These are phyloP conservation scores for Ophiostoma novo-ulmi DNA, from an alignment of 2,329 filamentous ascomycete species.

Conservation along the genomic window DNA sequence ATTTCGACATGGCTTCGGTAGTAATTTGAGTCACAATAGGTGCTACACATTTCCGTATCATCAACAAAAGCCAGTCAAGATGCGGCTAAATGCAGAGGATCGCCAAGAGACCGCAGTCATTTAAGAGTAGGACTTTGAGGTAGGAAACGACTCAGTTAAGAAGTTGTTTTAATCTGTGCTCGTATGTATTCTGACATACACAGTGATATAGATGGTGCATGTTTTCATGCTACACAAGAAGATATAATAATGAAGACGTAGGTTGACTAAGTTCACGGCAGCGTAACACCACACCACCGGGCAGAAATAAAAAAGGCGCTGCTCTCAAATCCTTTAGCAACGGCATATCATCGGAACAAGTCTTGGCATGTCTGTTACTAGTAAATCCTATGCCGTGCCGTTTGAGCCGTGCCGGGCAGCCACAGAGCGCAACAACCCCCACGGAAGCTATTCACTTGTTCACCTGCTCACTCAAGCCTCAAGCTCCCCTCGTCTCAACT, in stretches of 20 bases:
- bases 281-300: neutral
- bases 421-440: neutral
- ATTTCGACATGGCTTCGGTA: neutral
- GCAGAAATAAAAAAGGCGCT: neutral
- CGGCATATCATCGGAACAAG: neutral
- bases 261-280: neutral
- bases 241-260: too few species aligned
- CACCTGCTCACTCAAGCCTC: neutral
- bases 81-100: too few species aligned
- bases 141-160: too few species aligned
- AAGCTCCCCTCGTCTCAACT: neutral
- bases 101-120: too few species aligned
- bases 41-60: neutral
- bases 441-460: neutral
- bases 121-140: too few species aligned
- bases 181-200: too few species aligned
- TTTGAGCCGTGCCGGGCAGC: neutral
- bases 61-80: neutral
- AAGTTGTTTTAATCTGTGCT: too few species aligned
- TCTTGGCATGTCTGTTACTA: neutral
- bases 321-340: neutral
- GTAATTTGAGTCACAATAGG: too few species aligned
- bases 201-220: too few species aligned
- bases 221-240: too few species aligned
- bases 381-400: neutral